Evolutionary conservation across 768 basidiomycete species (phyloP), one percentile per base, ranked within the genome.

Genomic region (Pisolithus microcarpus): DNA sequence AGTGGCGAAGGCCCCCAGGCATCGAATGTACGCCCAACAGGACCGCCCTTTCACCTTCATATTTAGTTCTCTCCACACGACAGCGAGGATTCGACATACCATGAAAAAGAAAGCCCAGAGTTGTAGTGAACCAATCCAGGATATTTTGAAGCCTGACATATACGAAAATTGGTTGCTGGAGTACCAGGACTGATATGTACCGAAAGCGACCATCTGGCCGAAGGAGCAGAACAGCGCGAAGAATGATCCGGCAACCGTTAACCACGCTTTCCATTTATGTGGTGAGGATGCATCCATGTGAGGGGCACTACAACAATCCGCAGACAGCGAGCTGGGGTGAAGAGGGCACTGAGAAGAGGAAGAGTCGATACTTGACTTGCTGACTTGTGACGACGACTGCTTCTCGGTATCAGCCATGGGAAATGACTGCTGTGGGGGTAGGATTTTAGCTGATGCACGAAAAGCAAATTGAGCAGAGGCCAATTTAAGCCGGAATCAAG

Each of bases 151-250:
- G 13, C 79, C 68, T 13, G 78, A 65, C 34, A 75, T 55, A 55
- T 72, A 62, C 16, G 62, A 61, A 16, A 87, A 72, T 61, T 86
- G 80, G 62, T 87, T 79, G 13, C 64, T 65, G 9, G 74, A 70
- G 56, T 87, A 87, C 78, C 80, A 86, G 11, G 79, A 66, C 62
- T 85, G 82, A 62, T 80, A 87, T 38, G 82, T 83, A 15, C 85
- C 85, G 55, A 86, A 87, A 42, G 84, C 77, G 48, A 73, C 82
- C 71, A 86, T 78, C 56, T 80, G 82, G 8, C 85, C 85, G 61
- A 87, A 85, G 2, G 82, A 80, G 61, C 77, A 82, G 66, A 85
- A 80, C 7, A 87, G 70, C 7, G 80, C 79, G 24, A 84, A 61
- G 62, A 82, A 84, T 0, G 82, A 81, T 1, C 85, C 86, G 38